Base-by-base conservation (phyloP, 1,284 basidiomycete species). In the Xanthoconium separans region DNA sequence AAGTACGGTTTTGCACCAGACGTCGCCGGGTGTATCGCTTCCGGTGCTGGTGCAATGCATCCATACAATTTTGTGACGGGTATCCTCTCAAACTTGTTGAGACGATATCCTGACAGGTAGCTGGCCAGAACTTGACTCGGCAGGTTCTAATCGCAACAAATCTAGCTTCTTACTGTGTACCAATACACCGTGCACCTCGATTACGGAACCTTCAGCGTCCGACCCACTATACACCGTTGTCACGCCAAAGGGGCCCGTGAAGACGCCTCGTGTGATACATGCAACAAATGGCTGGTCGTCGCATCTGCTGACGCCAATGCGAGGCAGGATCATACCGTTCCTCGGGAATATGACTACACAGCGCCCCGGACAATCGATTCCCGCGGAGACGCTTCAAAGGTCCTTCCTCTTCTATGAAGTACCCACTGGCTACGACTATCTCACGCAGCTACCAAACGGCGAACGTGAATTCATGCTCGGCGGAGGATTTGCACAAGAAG, bases 251-350 rank as follows among this genome's bases (percentile, higher is more conserved):
- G 82, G 82, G 2, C 53, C 51, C 6, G 61, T 81, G 22, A 64
- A 57, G 29, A 69, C 80, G 0, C 61, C 66, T 8, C 78, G 79
- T 60, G 68, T 86, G 37, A 68, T 85, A 18, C 84, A 85, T 60
- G 82, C 83, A 2, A 85, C 84, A 16, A 85, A 85, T 57, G 83
- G 72, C 40, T 85, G 83, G 73, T 72, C 72, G 10, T 78, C 80
- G 0, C 77, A 83, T 54, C 73, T 86, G 33, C 62, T 82, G 51
- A 58, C 65, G 18, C 68, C 72, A 1, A 63, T 78, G 58, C 75
- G 76, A 33, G 66, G 68, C 43, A 79, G 76, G 55, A 72, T 83
- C 57, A 65, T 78, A 20, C 80, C 82, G 2, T 70, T 76, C 3
- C 75, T 81, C 2, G 81, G 76, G 2, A 75, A 74, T 55, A 79